Evolutionary conservation across 805 yeast species (phyloP), one percentile per base, ranked within the genome.

Genomic region (Pichia sporocuriosa): DNA sequence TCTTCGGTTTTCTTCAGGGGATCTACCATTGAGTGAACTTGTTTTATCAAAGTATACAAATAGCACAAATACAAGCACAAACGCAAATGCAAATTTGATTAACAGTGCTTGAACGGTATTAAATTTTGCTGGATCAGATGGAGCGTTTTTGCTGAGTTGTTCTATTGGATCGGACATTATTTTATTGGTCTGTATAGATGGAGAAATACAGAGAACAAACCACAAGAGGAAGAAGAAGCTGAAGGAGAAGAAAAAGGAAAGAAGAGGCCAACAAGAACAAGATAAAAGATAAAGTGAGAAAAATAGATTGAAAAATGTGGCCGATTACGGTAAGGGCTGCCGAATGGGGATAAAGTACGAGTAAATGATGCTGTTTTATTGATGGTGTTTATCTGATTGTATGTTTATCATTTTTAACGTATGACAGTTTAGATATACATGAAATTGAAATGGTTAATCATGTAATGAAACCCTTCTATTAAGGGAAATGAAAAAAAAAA

Each of bases 1-100:
- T 20, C 31, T 45, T 16, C 39, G 40, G 23, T 54, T 56, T 35
- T 52, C 55, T 35, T 51, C 53, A 2, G 54, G 52, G 2, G 53
- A 41, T 15, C 45, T 44, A 3, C 38, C 50, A 32, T 55, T 54
- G 9, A 54, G 40, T 3, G 47, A 43, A 7, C 55, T 48, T 1
- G 46, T 47, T 37, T 47, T 51, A 35, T 59, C 62, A 25, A 54
- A 46, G 35, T 54, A 54, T 20, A 55, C 47, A 31, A 51, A 57
- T 2, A 47, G 39, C 20, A 39, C 23, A 19, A 51, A 48, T 5
- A 47, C 49, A 17, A 58, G 30, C 8, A 51, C 48, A 26, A 48
- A 39, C 8, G 61, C 58, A 25, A 59, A 31, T 20, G 53, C 29
- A 21, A 57, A 50, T 33, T 56, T 57, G 26, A 58, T 25, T 8